phyloP scores from a whole-genome alignment of 2,329 filamentous ascomycete species.

The Orbilia quercus region DNA sequence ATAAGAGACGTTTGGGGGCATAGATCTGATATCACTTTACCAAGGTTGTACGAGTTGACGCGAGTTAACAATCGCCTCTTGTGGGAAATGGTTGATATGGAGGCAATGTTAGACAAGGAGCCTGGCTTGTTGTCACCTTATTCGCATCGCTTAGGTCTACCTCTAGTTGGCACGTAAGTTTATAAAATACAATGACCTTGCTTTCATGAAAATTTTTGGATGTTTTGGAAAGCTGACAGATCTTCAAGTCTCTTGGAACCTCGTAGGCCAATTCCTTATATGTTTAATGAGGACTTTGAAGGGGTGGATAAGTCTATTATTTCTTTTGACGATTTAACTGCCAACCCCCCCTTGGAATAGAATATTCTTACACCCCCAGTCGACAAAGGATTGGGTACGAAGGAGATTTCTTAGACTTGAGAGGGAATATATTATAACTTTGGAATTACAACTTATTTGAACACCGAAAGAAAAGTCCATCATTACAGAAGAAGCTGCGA shows the following conservation, averaged over 20 bases:
- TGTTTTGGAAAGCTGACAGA: not conserved
- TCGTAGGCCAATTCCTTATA: not conserved
- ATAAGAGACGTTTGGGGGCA: not conserved
- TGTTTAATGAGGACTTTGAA: not conserved
- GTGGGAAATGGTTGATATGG: constrained; percentile 24
- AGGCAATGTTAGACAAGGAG: constrained; percentile 1
- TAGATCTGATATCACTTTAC: not conserved
- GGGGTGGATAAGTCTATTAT: not conserved
- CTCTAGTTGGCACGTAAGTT: constrained; percentile 19
- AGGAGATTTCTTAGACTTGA: too few species aligned
- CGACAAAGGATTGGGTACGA: not conserved
- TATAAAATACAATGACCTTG: not conserved
- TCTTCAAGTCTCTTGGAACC: not conserved
- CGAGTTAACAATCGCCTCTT: not conserved
- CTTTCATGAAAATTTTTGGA: not conserved
- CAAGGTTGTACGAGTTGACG: constrained; percentile 13
- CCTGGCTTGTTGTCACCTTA: constrained; percentile 26
- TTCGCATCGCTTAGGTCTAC: not conserved
- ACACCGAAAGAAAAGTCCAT: too few species aligned
- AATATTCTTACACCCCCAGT: not conserved
- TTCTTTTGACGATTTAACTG: not conserved
- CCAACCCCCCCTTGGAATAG: not conserved
- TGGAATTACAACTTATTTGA: too few species aligned
- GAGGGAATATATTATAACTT: too few species aligned
- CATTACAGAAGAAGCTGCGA: too few species aligned